Conservation (phyloP, 179 eudicot genomes). For the Amaranthus tricolor region DNA sequence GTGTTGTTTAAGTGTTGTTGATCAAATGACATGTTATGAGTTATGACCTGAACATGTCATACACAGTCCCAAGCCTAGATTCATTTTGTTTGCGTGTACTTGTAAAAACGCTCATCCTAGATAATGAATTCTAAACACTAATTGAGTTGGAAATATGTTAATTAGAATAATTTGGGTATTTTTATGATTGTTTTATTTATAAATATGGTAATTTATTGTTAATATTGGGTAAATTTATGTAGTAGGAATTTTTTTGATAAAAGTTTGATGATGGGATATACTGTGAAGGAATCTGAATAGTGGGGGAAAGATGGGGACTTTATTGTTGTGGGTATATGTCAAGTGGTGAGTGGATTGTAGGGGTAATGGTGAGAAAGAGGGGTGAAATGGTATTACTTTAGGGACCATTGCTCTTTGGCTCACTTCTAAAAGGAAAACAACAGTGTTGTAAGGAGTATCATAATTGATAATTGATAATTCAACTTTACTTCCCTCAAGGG, state of each 20-base stretch:
- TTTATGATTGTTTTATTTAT: neutral
- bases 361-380: slow-evolving; percentile 21
- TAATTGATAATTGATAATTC: neutral
- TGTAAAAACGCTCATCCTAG: too few species aligned
- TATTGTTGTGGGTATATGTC: slow-evolving; percentile 42
- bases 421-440: slow-evolving; percentile 30
- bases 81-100: too few species aligned
- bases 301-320: slow-evolving; percentile 23
- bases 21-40: too few species aligned
- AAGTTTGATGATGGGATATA: slow-evolving; percentile 22
- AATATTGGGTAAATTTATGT: neutral
- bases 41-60: too few species aligned
- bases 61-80: too few species aligned
- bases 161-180: neutral
- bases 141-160: too few species aligned
- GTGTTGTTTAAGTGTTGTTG: too few species aligned
- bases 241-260: neutral
- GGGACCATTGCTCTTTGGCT: slow-evolving; percentile 42
- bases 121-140: too few species aligned
- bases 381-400: slow-evolving; percentile 29
- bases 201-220: neutral
- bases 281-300: slow-evolving; percentile 39
- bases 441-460: slow-evolving; percentile 17
- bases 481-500: slow-evolving; percentile 9
- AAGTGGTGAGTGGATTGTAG: slow-evolving; percentile 30